phyloP scores from a whole-genome alignment of 768 basidiomycete species.

The Lactifluus subvellereus region DNA sequence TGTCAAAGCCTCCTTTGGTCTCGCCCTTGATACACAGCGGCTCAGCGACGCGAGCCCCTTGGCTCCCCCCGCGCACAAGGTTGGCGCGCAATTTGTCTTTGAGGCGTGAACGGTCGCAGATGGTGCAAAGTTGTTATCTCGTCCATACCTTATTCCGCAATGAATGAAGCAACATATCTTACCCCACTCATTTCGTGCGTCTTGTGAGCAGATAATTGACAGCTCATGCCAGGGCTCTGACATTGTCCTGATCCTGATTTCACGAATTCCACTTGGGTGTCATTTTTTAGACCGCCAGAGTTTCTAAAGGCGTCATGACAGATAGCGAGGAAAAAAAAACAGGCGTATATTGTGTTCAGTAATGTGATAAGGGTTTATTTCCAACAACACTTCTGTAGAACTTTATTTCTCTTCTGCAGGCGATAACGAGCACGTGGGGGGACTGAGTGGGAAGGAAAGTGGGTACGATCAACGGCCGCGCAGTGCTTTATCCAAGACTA shows the following conservation, averaged over 20 bases:
- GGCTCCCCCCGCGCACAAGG: slow-evolving; percentile 75
- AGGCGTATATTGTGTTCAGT: slow-evolving; percentile 16
- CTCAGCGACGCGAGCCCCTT: slow-evolving; percentile 60
- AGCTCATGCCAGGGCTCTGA: neutral
- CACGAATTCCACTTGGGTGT: neutral
- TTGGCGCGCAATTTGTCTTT: slow-evolving; percentile 24
- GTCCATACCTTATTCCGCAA: slow-evolving; percentile 17
- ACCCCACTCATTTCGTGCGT: neutral
- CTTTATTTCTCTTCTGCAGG: slow-evolving; percentile 26
- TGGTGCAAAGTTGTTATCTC: slow-evolving; percentile 2
- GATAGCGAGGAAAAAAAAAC: neutral
- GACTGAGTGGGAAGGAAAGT: neutral
- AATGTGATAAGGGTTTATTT: slow-evolving; percentile 19
- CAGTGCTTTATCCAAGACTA: slow-evolving; percentile 30
- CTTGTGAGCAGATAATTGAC: neutral
- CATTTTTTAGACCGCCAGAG: neutral
- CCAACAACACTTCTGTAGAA: slow-evolving; percentile 27
- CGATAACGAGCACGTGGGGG: slow-evolving; percentile 10
- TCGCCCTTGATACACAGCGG: slow-evolving; percentile 91
- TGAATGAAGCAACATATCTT: slow-evolving; percentile 12
- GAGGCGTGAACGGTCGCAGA: slow-evolving; percentile 19
- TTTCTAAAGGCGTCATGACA: neutral
- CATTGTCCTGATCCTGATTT: neutral
- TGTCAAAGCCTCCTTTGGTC: slow-evolving; percentile 88
- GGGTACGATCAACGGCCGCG: slow-evolving; percentile 24